These are phyloP conservation scores for Sclerotinia nivalis DNA, from an alignment of 2,329 filamentous ascomycete genomes.

Conservation along the genomic window DNA sequence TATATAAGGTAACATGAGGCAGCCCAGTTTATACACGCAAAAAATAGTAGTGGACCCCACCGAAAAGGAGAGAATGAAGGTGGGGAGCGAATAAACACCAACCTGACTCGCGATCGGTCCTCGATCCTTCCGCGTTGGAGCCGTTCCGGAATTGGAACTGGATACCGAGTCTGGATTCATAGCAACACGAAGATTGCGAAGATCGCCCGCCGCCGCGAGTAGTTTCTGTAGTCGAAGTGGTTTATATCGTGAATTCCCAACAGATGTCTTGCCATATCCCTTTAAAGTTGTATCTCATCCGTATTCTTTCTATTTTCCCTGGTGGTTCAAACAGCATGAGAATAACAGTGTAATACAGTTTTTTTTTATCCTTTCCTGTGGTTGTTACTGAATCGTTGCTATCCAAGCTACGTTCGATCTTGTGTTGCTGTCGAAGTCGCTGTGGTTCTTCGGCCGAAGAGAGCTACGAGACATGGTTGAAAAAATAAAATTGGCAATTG, in stretches of 20 bases:
- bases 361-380: background rate
- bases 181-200: background rate
- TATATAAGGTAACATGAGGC: background rate
- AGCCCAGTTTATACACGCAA: no score
- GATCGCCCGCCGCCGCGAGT: background rate
- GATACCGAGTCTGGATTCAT: slow-evolving; percentile 7
- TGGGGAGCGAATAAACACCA: background rate
- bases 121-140: slow-evolving; percentile 8
- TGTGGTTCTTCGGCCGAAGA: background rate
- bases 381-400: background rate
- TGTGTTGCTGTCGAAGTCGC: background rate
- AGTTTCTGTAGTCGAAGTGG: background rate
- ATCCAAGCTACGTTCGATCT: background rate
- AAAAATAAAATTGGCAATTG: background rate
- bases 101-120: slow-evolving; percentile 17
- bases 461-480: background rate
- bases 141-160: slow-evolving; percentile 1
- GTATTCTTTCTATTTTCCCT: background rate
- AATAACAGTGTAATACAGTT: background rate
- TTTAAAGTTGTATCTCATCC: background rate
- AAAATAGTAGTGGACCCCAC: no score
- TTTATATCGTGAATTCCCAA: background rate
- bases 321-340: background rate
- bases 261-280: background rate
- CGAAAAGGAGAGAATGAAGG: background rate